Conservation (phyloP, 2,329 filamentous ascomycete genomes). For the Xylariaceae sp. region DNA sequence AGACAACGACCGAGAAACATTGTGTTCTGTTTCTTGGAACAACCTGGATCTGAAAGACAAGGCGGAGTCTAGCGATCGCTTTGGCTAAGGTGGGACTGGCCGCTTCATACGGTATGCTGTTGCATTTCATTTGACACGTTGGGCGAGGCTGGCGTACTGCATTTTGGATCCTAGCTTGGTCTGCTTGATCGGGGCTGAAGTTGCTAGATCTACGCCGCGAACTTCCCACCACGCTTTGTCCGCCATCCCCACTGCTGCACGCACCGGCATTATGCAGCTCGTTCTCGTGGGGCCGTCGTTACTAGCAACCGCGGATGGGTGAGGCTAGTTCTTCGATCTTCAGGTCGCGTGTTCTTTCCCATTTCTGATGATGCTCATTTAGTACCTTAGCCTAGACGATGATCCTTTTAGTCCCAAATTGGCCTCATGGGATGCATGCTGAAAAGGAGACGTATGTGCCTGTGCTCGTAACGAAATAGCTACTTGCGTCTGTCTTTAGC, state of each 20-base stretch:
- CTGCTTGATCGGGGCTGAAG: conserved; percentile 2
- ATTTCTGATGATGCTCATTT: too few species aligned
- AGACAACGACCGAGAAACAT: conserved; percentile 11
- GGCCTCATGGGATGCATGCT: not conserved
- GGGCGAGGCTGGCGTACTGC: conserved; percentile 11
- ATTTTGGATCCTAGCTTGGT: conserved; percentile 7
- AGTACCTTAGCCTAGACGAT: too few species aligned
- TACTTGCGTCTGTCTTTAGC: conserved; percentile 1
- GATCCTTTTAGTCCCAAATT: not conserved
- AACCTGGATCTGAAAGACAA: not conserved
- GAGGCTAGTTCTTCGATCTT: conserved; percentile 9
- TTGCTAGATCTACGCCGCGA: conserved; percentile 7
- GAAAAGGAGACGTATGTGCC: not conserved
- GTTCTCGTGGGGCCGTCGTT: conserved; percentile 17
- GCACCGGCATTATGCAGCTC: conserved; percentile 19
- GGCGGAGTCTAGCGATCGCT: not conserved
- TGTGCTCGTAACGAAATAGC: not conserved
- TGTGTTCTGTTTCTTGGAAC: conserved; percentile 9
- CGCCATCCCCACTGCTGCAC: conserved; percentile 12
- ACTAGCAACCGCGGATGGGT: not conserved
- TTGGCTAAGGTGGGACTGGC: not conserved
- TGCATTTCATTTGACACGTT: conserved; percentile 9
- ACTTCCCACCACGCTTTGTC: not conserved
- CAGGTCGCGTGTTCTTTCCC: too few species aligned
- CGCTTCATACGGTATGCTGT: not conserved